A percentile compares a stretch with the other conserved stretches of the same genome.
phyloP scores from a whole-genome alignment of 2,329 filamentous ascomycete species.

The Periconia sp. region DNA sequence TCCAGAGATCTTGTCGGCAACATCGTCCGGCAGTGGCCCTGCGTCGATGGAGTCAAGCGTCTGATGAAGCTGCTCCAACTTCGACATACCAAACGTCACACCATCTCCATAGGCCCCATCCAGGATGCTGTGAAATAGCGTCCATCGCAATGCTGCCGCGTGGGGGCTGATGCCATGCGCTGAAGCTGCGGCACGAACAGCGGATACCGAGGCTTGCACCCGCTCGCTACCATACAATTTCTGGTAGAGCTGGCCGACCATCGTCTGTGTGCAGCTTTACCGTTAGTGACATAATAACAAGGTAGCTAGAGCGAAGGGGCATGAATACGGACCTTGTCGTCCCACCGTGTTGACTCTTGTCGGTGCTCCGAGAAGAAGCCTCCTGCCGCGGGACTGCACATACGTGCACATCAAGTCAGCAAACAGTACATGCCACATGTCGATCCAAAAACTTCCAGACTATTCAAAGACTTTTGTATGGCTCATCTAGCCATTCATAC shows the following conservation, averaged over 20 bases:
- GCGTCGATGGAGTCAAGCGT: slow-evolving; percentile 5
- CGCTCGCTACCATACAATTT: background rate
- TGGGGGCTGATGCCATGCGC: slow-evolving; percentile 34
- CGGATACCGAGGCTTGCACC: background rate
- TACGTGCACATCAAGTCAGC: background rate
- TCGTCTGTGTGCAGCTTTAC: background rate
- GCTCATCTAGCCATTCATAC: no score
- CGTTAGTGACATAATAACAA: no score
- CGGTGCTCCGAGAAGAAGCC: background rate
- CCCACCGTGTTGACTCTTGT: slow-evolving; percentile 18
- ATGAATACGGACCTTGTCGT: slow-evolving; percentile 29
- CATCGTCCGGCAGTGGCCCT: slow-evolving; percentile 1
- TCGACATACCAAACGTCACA: slow-evolving; percentile 39
- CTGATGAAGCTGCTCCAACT: slow-evolving; percentile 6
- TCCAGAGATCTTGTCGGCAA: background rate
- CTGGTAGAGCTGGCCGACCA: background rate
- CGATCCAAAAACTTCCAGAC: background rate
- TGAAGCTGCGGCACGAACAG: slow-evolving; percentile 33
- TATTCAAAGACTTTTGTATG: background rate
- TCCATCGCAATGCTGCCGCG: slow-evolving; percentile 44
- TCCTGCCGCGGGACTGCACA: background rate
- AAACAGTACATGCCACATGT: background rate
- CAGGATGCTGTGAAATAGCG: slow-evolving; percentile 37
- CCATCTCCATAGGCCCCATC: slow-evolving; percentile 38
- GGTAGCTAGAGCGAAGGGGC: background rate